phyloP scores from a whole-genome alignment of 345 rosid genomes.

The Citrus glauca region DNA sequence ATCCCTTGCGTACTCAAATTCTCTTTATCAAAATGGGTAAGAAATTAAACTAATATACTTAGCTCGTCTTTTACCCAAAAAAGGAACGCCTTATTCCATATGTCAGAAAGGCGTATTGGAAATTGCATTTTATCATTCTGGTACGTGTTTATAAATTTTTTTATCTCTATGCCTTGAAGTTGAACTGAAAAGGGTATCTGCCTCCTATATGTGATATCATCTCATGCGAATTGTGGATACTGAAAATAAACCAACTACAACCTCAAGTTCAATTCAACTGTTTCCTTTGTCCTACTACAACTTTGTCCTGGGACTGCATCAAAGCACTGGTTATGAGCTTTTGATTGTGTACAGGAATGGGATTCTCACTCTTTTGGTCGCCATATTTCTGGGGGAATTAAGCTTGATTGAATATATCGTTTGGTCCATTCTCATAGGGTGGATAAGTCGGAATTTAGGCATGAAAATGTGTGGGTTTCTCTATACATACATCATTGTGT shows the following conservation, averaged over 20 bases:
- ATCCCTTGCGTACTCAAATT: background rate
- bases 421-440: background rate
- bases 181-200: background rate
- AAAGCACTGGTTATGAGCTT: background rate
- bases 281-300: background rate
- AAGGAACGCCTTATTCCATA: background rate
- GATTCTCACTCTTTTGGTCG: background rate
- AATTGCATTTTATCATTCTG: background rate
- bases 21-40: background rate
- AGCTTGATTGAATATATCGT: background rate
- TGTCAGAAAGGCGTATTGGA: background rate
- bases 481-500: background rate
- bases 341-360: background rate
- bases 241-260: background rate
- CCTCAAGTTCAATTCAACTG: background rate
- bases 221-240: background rate
- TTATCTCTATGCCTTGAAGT: background rate
- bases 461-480: background rate
- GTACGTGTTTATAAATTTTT: too few species aligned
- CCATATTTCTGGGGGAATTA: background rate
- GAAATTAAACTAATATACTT: background rate
- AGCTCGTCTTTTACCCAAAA: background rate
- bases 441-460: background rate
- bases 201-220: background rate
- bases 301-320: background rate